phyloP scores from a whole-genome alignment of 2,329 filamentous ascomycete genomes.

The Thelonectria rubi region DNA sequence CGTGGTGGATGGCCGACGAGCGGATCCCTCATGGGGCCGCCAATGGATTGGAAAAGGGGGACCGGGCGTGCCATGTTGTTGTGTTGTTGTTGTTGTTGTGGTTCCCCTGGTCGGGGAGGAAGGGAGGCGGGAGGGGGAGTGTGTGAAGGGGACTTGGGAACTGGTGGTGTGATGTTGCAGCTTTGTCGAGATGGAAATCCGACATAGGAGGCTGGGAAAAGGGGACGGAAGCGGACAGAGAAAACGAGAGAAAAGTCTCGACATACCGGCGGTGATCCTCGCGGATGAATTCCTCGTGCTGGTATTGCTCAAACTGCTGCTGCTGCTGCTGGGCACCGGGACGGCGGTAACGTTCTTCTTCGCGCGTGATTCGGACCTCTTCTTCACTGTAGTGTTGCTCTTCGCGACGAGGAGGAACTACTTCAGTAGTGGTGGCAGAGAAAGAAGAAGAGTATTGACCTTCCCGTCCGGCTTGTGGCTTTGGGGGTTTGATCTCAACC shows the following conservation, averaged over 20 bases:
- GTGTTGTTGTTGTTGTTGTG: constrained; percentile 25
- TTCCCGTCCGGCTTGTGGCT: constrained; percentile 96
- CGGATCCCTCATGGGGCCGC: constrained; percentile 31
- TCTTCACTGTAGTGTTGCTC: constrained; percentile 77
- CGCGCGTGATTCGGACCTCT: constrained; percentile 83
- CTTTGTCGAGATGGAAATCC: background rate
- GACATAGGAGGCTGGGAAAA: background rate
- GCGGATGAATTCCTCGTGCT: constrained; percentile 48
- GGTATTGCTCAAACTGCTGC: constrained; percentile 33
- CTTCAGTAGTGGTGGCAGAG: constrained; percentile 67
- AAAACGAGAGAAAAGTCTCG: constrained; percentile 27
- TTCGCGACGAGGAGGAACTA: constrained; percentile 67
- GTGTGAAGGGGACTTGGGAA: background rate
- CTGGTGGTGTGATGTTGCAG: background rate
- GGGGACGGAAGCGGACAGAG: background rate
- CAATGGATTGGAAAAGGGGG: constrained; percentile 28
- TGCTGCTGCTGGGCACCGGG: constrained; percentile 69
- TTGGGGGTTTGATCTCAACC: constrained; percentile 80
- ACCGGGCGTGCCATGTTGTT: constrained; percentile 20
- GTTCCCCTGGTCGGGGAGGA: constrained; percentile 23
- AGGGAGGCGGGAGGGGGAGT: background rate
- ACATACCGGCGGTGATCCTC: constrained; percentile 64
- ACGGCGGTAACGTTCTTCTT: constrained; percentile 80
- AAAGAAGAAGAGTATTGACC: constrained; percentile 85
- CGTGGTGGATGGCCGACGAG: constrained; percentile 34